Percentiles rank a stretch among this genome's conserved stretches.
phyloP scores from a whole-genome alignment of 2,329 filamentous ascomycete species.

The Falciphora oryzae region DNA sequence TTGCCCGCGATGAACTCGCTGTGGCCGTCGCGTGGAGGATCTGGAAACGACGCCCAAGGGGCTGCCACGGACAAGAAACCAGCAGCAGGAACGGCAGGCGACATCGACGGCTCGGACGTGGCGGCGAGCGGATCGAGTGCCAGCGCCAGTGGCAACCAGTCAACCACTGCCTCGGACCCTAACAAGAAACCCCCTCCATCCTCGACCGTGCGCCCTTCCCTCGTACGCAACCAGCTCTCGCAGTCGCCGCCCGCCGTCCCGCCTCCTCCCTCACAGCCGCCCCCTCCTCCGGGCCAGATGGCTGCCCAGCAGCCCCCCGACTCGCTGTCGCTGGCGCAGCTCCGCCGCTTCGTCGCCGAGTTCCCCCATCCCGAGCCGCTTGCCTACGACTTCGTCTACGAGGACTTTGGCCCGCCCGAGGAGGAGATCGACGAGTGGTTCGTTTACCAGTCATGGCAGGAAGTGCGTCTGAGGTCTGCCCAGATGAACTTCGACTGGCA shows the following conservation, averaged over 20 bases:
- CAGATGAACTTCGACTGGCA: conserved; percentile 71
- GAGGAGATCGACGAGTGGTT: conserved; percentile 99
- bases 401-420: conserved; percentile 65
- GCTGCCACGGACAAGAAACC: conserved; percentile 11
- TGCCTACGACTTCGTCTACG: conserved; percentile 81
- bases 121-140: neutral
- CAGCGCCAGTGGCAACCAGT: conserved; percentile 2
- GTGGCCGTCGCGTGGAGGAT: conserved; percentile 14
- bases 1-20: conserved; percentile 17
- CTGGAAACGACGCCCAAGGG: conserved; percentile 4
- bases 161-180: neutral
- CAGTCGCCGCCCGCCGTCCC: conserved; percentile 17
- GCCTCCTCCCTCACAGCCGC: conserved; percentile 19
- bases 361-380: conserved; percentile 63
- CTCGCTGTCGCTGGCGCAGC: conserved; percentile 69
- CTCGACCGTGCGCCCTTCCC: conserved; percentile 15
- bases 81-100: conserved; percentile 4
- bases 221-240: conserved; percentile 18
- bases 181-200: neutral
- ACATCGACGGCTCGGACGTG: neutral
- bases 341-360: conserved; percentile 67
- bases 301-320: conserved; percentile 42
- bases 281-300: conserved; percentile 13
- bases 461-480: conserved; percentile 68
- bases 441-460: conserved; percentile 81